Evolutionary conservation across 371 early-diverging fungal species (phyloP).

Genomic region (Lichtheimia corymbifera): DNA sequence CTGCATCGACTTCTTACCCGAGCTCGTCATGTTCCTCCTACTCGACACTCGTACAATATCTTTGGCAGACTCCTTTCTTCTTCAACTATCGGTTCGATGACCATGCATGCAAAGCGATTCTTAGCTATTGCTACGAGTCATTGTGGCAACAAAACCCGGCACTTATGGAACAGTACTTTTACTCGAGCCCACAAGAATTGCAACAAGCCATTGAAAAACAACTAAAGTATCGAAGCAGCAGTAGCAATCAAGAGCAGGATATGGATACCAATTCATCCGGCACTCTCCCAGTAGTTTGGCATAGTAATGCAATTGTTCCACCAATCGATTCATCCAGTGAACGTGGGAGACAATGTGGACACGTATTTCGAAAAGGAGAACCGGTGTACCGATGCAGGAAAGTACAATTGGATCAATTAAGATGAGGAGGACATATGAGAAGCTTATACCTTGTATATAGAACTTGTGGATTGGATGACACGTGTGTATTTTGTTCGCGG

Average conservation of each 20-base stretch:
- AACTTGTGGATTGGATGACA: conserved; percentile 88
- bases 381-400: conserved; percentile 85
- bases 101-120: conserved; percentile 45
- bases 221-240: conserved; percentile 1
- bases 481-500: conserved; percentile 91
- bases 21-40: conserved; percentile 4
- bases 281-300: conserved; percentile 22
- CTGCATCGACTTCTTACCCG: conserved; percentile 6
- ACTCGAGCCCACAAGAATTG: conserved; percentile 37
- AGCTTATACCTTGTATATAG: neutral
- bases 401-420: neutral
- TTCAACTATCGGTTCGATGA: conserved; percentile 52
- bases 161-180: conserved; percentile 49
- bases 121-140: conserved; percentile 47
- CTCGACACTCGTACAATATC: conserved; percentile 27
- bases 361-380: conserved; percentile 84
- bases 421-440: neutral
- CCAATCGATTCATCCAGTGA: conserved; percentile 44
- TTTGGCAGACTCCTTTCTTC: conserved; percentile 45
- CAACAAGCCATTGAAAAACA: conserved; percentile 35
- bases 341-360: conserved; percentile 79
- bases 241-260: neutral
- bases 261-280: neutral
- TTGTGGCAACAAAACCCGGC: conserved; percentile 54
- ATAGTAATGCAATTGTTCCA: conserved; percentile 36